Evolutionary conservation across 2,329 filamentous ascomycete genomes (phyloP).

Genomic region (Sordariomycetes sp.): DNA sequence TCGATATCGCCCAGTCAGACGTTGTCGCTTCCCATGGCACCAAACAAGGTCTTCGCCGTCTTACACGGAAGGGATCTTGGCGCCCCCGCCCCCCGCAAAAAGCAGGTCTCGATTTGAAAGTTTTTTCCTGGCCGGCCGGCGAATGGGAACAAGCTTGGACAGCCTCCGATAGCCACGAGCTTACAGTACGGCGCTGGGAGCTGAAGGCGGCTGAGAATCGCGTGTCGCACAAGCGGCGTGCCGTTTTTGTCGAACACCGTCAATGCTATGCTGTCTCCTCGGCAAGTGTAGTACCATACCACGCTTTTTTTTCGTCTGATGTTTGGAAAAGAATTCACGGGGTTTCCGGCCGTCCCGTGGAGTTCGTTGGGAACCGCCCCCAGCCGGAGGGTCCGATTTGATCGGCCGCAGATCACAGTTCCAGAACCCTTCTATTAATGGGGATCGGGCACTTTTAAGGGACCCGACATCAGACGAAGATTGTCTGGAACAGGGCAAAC

Average conservation of each 20-base stretch:
- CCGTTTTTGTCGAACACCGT: background rate
- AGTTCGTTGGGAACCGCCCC: background rate
- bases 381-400: constrained; percentile 3
- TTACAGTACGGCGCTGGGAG: too few species aligned
- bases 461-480: constrained; percentile 4
- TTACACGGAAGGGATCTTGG: background rate
- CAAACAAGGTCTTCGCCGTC: background rate
- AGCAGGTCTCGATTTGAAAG: background rate
- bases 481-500: constrained; percentile 1
- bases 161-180: too few species aligned
- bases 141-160: background rate
- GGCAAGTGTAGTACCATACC: background rate
- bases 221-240: background rate
- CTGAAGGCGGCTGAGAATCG: background rate
- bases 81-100: background rate
- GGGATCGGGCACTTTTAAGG: constrained; percentile 3
- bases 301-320: constrained; percentile 1
- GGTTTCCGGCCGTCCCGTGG: background rate
- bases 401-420: constrained; percentile 2
- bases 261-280: background rate
- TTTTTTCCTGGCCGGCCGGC: background rate
- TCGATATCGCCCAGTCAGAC: background rate
- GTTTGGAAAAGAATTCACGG: background rate
- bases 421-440: constrained; percentile 2
- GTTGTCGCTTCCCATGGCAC: background rate